Conservation (phyloP, 345 rosid species). For the Acer negundo region DNA sequence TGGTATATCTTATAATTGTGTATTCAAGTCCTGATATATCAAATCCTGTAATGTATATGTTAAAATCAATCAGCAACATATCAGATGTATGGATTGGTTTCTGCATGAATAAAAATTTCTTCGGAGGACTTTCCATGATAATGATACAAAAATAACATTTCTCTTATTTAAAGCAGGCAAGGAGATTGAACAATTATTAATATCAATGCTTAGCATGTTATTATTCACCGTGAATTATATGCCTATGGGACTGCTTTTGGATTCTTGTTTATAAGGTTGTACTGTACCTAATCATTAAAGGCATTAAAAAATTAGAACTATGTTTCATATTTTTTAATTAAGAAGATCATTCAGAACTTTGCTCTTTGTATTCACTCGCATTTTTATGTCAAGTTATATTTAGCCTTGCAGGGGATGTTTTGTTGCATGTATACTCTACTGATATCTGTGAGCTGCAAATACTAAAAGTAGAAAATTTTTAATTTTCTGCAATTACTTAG, state of each 20-base stretch:
- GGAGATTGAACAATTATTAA: not conserved
- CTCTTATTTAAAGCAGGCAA: not conserved
- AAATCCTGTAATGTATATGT: not conserved
- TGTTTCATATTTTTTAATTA: not conserved
- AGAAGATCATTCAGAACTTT: not conserved
- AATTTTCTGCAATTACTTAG: not conserved
- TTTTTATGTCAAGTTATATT: not conserved
- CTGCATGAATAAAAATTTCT: not conserved
- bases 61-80: not conserved
- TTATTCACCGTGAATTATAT: not conserved
- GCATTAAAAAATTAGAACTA: not conserved
- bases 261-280: not conserved
- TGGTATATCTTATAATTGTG: not conserved
- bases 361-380: not conserved
- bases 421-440: not conserved
- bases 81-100: not conserved
- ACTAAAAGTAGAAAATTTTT: not conserved
- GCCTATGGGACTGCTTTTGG: not conserved
- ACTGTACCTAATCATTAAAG: not conserved
- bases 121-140: not conserved
- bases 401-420: not conserved
- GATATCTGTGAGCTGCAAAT: not conserved
- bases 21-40: too few species aligned
- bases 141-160: not conserved
- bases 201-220: not conserved